These are phyloP conservation scores for Cytospora mali DNA, from an alignment of 2,329 filamentous ascomycete genomes.

Conservation along the genomic window DNA sequence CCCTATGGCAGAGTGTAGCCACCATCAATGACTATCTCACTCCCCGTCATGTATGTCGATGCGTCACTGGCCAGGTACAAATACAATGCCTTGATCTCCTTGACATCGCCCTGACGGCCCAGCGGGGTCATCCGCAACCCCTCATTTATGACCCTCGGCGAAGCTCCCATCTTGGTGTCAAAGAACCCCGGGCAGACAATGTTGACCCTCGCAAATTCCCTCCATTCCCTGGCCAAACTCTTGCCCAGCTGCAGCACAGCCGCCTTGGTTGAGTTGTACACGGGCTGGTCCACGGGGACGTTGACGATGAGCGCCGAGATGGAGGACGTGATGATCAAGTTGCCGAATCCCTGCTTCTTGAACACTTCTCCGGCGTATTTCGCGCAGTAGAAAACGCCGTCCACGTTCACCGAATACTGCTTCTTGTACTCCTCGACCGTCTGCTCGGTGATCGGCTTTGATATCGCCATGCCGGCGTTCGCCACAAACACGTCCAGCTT, in stretches of 20 bases:
- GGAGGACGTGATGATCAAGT: conserved; percentile 55
- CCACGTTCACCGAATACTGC: conserved; percentile 58
- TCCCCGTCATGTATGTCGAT: conserved; percentile 52
- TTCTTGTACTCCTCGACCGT: conserved; percentile 53
- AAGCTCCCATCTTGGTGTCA: conserved; percentile 57
- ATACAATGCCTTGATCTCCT: conserved; percentile 65
- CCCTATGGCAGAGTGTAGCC: conserved; percentile 35
- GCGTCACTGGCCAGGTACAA: conserved; percentile 57
- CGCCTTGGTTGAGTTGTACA: conserved; percentile 60
- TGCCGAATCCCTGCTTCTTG: conserved; percentile 46
- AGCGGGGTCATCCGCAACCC: conserved; percentile 52
- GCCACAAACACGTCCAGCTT: conserved; percentile 47
- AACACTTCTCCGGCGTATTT: conserved; percentile 49
- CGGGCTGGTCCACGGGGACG: conserved; percentile 55
- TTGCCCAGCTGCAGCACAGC: conserved; percentile 59
- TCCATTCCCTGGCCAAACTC: conserved; percentile 54
- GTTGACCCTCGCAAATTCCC: conserved; percentile 27
- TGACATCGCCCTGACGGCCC: conserved; percentile 62
- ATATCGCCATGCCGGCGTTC: conserved; percentile 53
- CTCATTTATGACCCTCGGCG: conserved; percentile 47
- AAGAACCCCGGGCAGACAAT: conserved; percentile 44
- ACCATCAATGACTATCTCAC: conserved; percentile 51
- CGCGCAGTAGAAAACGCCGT: conserved; percentile 49
- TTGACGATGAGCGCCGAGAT: conserved; percentile 56
- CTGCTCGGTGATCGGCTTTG: conserved; percentile 57